phyloP scores from a whole-genome alignment of 75 land plant genomes.

The Sequoia sempervirens region DNA sequence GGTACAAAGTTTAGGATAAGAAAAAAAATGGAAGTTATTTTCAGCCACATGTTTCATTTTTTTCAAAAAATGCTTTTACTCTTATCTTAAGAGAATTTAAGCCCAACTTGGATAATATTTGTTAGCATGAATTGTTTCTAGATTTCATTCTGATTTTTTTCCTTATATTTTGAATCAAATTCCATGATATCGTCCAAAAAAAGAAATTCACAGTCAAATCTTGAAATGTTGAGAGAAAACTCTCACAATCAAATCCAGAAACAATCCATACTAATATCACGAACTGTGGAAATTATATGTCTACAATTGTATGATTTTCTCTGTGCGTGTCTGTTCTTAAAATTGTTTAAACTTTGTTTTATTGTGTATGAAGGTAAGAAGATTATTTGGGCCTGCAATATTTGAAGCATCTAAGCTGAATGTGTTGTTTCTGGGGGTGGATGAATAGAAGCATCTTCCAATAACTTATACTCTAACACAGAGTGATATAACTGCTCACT shows the following conservation, averaged over 20 bases:
- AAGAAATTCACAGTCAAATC: too few species aligned
- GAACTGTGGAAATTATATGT: too few species aligned
- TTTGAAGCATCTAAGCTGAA: slow-evolving; percentile 88
- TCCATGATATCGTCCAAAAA: too few species aligned
- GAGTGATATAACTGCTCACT: slow-evolving; percentile 81
- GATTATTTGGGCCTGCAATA: slow-evolving; percentile 73
- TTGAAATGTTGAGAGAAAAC: too few species aligned
- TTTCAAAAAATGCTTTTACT: not conserved
- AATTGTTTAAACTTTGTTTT: not conserved
- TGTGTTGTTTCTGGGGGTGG: slow-evolving; percentile 56
- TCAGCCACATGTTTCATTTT: not conserved
- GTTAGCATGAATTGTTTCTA: not conserved
- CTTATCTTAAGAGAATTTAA: too few species aligned
- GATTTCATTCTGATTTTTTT: too few species aligned
- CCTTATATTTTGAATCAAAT: too few species aligned
- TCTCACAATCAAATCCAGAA: too few species aligned
- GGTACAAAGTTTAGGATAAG: not conserved
- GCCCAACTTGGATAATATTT: not conserved
- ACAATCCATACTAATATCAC: too few species aligned
- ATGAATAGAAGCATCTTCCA: slow-evolving; percentile 38
- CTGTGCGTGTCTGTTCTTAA: not conserved
- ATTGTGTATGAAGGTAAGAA: slow-evolving; percentile 28
- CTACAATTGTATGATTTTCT: not conserved
- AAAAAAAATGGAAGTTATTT: not conserved
- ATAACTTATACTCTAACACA: slow-evolving; percentile 82